Evolutionary conservation across 1,284 basidiomycete genomes (phyloP), one percentile per base, ranked within the genome.

Genomic region (Austroboletus novae-zelandiae): DNA sequence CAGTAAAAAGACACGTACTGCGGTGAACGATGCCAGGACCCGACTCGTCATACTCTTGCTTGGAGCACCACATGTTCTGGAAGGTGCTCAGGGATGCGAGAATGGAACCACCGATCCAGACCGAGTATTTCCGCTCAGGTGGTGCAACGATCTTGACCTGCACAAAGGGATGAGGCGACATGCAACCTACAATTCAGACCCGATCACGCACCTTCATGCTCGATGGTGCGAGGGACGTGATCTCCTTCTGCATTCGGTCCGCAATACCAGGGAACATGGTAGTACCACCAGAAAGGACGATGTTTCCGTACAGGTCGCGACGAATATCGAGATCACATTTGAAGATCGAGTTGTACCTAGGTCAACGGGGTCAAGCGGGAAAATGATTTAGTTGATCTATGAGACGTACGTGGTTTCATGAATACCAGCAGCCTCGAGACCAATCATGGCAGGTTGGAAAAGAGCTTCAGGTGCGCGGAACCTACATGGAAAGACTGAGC

Each of bases 381-480:
- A 47, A 56, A 27, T 0, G 2, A n/a, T 17, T 23, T 4, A n/a
- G 7, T 1, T 13, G 9, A 9, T 32, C 31, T 32, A 32, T 5
- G 20, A 41, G 30, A 68, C 83, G 68, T 69, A 93, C 85, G 91
- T 93, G 41, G 91, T 94, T 77, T 98, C 92, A 73, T 98, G 94
- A 66, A 98, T 94, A 82, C 95, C 95, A 57, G 87, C 80, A 54
- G 92, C 84, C 75, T 98, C 94, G 50, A 95, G 86, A 66, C 94
- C 95, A 52, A 97, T 78, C 80, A 98, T 86, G 45, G 89, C 80
- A 48, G 95, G 95, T 78, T 97, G 91, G 93, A 98, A 98, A 67
- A 98, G 86, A 40, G 93, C 93, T 73, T 98, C 95, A 54, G 95
- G 94, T 57, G 91, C 88, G 69, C 94, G 92, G 94, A 98, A 98